Conservation (phyloP, 768 basidiomycete species). For the Suillus alpinus region DNA sequence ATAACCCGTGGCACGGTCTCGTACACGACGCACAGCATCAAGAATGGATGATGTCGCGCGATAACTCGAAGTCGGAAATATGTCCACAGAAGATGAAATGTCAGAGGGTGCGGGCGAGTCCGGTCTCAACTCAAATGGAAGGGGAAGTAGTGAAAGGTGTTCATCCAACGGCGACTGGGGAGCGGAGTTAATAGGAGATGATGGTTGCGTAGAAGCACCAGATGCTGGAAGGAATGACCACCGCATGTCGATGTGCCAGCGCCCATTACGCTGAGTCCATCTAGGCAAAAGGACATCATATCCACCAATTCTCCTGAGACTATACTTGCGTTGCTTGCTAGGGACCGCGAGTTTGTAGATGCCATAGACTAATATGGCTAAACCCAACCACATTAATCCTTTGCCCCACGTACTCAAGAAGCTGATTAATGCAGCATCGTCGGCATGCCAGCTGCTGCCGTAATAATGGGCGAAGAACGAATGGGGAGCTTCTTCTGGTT, state of each 20-base stretch:
- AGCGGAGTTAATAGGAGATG: conserved; percentile 46
- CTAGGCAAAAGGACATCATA: conserved; percentile 81
- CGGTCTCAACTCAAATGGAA: conserved; percentile 59
- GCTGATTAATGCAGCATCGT: conserved; percentile 95
- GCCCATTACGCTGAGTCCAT: conserved; percentile 64
- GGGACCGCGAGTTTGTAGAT: conserved; percentile 54
- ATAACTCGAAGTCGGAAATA: conserved; percentile 36
- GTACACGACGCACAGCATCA: conserved; percentile 53
- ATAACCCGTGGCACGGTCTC: conserved; percentile 49
- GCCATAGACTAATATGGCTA: conserved; percentile 69
- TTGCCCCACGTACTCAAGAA: conserved; percentile 92
- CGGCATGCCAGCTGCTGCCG: conserved; percentile 97
- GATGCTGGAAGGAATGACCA: conserved; percentile 50
- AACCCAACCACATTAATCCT: conserved; percentile 79
- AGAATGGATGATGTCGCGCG: conserved; percentile 41
- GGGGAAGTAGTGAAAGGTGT: conserved; percentile 53
- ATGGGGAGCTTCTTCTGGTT: conserved; percentile 76
- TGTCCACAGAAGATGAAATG: conserved; percentile 41
- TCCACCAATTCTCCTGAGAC: conserved; percentile 59
- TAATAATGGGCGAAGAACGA: conserved; percentile 98
- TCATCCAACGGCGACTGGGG: conserved; percentile 50
- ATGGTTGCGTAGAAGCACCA: conserved; percentile 36
- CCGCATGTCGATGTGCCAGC: conserved; percentile 69
- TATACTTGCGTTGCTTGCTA: conserved; percentile 57
- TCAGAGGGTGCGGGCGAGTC: conserved; percentile 57